These are phyloP conservation scores for Vitis cinerea DNA, from an alignment of 164 flowering plant species.

Conservation along the genomic window DNA sequence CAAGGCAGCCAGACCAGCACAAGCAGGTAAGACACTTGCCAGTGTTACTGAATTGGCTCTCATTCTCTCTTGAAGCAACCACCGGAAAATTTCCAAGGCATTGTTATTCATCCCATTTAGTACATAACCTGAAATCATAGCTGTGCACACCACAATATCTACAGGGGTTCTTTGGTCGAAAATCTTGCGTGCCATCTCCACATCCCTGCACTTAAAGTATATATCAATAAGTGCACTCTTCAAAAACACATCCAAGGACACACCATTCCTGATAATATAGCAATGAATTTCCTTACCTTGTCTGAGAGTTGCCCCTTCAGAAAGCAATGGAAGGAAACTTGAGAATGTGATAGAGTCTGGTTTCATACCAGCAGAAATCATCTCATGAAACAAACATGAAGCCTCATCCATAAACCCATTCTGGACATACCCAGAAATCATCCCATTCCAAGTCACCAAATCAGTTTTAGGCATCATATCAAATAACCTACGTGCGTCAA, in stretches of 20 bases:
- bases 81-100: slow-evolving; percentile 53
- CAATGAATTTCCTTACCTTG: slow-evolving; percentile 71
- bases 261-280: slow-evolving; percentile 54
- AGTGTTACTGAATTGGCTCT: slow-evolving; percentile 65
- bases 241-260: slow-evolving; percentile 56
- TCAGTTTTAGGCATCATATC: slow-evolving; percentile 38
- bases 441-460: slow-evolving; percentile 74
- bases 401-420: slow-evolving; percentile 54
- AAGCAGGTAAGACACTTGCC: slow-evolving; percentile 72
- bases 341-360: slow-evolving; percentile 75
- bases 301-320: slow-evolving; percentile 32
- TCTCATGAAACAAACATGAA: slow-evolving; percentile 40
- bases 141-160: slow-evolving; percentile 67
- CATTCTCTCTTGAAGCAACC: slow-evolving; percentile 38
- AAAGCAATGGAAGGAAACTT: slow-evolving; percentile 67
- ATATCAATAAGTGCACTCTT: slow-evolving; percentile 77
- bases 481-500: slow-evolving; percentile 57
- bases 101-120: slow-evolving; percentile 62
- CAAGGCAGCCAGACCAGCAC: slow-evolving; percentile 55
- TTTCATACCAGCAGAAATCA: slow-evolving; percentile 53
- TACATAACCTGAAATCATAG: slow-evolving; percentile 82
- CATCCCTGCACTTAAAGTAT: slow-evolving; percentile 71
- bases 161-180: slow-evolving; percentile 31
- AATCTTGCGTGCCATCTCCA: slow-evolving; percentile 53
- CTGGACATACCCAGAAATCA: slow-evolving; percentile 75